Evolutionary conservation across 345 rosid genomes (phyloP), one percentile per base, ranked within the genome.

Genomic region (Pistacia integerrima): DNA sequence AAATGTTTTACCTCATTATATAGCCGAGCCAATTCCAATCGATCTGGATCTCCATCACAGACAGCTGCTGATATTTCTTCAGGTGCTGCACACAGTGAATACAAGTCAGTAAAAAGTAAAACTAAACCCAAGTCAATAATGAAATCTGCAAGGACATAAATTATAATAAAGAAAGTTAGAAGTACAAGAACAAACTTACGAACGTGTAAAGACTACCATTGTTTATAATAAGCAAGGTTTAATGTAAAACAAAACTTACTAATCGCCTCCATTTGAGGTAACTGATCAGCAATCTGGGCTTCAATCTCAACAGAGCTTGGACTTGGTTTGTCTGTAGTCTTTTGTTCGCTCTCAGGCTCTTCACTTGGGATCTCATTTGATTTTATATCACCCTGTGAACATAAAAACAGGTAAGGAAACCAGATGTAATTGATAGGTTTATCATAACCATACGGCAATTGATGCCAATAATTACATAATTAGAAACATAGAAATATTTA

Each of bases 41-140:
- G 88, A 44, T 80, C 91, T n/a, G 88, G 82, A 77, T 89, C 81
- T 80, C 83, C 79, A 76, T 89, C 91, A 77, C 82, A 84, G 73
- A 90, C 90, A 80, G 88, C 86, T 25, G 77, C 78, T 16, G 49
- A 69, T 62, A 89, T 79, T 79, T 96, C 97, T 76, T 89, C 93
- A 11, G 89, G 41, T 60, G 89, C 99, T 93, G 87, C 80, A 79
- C 11, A 62, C 64, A 28, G 33, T 75, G 78, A 64, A 74, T 44
- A 49, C 2, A 70, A 54, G 65, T 51, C 18, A 77, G 64, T 67
- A 67, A 61, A 35, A 18, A 59, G 63, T 16, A n/a, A n/a, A n/a
- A 60, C 2, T 58, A 14, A 62, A 76, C 33, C 57, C 52, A 44
- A 73, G 48, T 59, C 36, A 61, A n/a, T 35, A 46, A 22, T 56